phyloP scores from a whole-genome alignment of 2,329 filamentous ascomycete species.

The Aspergillus piperis region DNA sequence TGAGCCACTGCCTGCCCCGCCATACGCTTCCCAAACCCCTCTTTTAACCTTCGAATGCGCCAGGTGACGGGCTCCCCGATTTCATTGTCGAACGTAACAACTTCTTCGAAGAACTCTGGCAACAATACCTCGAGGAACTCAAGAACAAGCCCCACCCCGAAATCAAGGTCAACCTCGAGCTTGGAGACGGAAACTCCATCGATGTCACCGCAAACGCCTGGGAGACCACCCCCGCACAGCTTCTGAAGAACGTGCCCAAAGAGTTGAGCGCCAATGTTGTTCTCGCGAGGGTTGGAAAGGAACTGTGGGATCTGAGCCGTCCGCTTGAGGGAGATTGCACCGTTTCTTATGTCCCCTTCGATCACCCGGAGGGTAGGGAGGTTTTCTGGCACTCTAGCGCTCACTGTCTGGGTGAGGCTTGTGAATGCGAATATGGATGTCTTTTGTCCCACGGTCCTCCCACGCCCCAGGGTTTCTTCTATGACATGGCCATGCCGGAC shows the following conservation, averaged over 20 bases:
- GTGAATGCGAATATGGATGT: conserved; percentile 86
- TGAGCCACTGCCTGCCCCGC: conserved; percentile 35
- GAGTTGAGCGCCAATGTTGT: conserved; percentile 78
- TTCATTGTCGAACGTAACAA: conserved; percentile 82
- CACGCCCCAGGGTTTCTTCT: conserved; percentile 91
- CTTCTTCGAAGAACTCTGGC: conserved; percentile 86
- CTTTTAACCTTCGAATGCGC: conserved; percentile 26
- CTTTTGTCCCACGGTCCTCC: conserved; percentile 92
- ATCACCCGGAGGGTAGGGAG: conserved; percentile 74
- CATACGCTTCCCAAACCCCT: conserved; percentile 33
- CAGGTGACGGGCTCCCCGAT: conserved; percentile 57
- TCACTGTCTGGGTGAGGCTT: conserved; percentile 92
- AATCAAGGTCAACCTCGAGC: conserved; percentile 52
- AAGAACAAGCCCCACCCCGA: conserved; percentile 51
- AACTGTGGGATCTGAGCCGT: conserved; percentile 90
- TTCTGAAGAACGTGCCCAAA: conserved; percentile 79
- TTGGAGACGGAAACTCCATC: conserved; percentile 44
- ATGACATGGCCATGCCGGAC: conserved; percentile 85
- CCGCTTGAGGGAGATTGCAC: conserved; percentile 86
- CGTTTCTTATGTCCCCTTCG: conserved; percentile 82
- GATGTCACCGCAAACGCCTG: conserved; percentile 69
- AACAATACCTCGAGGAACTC: conserved; percentile 76
- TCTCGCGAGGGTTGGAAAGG: conserved; percentile 75
- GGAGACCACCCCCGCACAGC: conserved; percentile 86
- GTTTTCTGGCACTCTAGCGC: conserved; percentile 98